These are phyloP conservation scores for Exophiala aquamarina DNA, from an alignment of 2,329 filamentous ascomycete species.

Conservation along the genomic window DNA sequence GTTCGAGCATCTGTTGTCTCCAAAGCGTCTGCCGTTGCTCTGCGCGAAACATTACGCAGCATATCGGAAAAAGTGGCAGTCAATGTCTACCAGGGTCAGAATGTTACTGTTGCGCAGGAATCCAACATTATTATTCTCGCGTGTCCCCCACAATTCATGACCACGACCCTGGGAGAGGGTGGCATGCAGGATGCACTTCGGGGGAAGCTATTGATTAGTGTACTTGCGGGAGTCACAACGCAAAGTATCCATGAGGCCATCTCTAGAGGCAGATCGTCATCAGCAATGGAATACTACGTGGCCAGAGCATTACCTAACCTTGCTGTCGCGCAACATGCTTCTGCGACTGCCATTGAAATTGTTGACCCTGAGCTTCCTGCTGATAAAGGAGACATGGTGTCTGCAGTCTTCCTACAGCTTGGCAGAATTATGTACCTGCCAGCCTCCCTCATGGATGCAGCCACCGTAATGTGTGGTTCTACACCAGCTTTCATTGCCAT, in stretches of 20 bases:
- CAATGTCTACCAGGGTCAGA: too few species aligned
- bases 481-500: slow-evolving; percentile 28
- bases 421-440: slow-evolving; percentile 52
- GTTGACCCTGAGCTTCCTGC: slow-evolving; percentile 44
- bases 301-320: slow-evolving; percentile 48
- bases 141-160: slow-evolving; percentile 48
- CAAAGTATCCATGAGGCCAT: slow-evolving; percentile 31
- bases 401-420: slow-evolving; percentile 39
- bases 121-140: slow-evolving; percentile 48
- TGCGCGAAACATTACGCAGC: too few species aligned
- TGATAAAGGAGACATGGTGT: slow-evolving; percentile 40
- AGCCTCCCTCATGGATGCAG: slow-evolving; percentile 55
- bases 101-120: slow-evolving; percentile 1
- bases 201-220: slow-evolving; percentile 52
- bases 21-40: too few species aligned
- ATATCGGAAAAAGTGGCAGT: too few species aligned
- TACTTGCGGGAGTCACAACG: slow-evolving; percentile 46
- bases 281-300: slow-evolving; percentile 23
- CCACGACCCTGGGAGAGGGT: slow-evolving; percentile 37
- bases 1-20: too few species aligned
- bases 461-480: slow-evolving; percentile 53
- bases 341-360: slow-evolving; percentile 49
- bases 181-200: slow-evolving; percentile 41
- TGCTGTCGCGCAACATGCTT: slow-evolving; percentile 44
- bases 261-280: not conserved